phyloP scores from a whole-genome alignment of 768 basidiomycete genomes.

The Boletus barrowsii region DNA sequence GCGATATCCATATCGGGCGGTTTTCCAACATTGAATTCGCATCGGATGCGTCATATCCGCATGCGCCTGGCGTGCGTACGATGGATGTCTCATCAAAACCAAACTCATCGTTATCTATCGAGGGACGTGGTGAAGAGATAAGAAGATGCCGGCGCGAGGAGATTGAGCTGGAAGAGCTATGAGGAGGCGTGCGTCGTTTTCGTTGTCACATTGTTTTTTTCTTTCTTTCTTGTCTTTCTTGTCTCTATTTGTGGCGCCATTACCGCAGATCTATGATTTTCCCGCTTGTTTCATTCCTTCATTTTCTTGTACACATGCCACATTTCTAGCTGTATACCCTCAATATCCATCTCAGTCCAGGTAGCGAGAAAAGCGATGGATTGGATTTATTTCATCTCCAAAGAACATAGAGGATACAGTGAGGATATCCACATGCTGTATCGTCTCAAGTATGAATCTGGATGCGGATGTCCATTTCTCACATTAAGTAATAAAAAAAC shows the following conservation, averaged over 20 bases:
- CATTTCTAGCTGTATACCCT: too few species aligned
- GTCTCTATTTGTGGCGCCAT: too few species aligned
- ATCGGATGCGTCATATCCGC: constrained; percentile 9
- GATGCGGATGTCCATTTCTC: too few species aligned
- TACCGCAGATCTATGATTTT: background rate
- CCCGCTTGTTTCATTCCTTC: background rate
- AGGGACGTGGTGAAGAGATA: constrained; percentile 49
- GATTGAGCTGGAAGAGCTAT: constrained; percentile 7
- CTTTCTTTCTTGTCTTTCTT: too few species aligned
- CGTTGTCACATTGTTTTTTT: too few species aligned
- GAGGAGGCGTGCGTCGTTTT: background rate
- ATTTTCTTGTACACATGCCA: background rate
- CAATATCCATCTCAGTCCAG: too few species aligned
- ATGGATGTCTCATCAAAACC: constrained; percentile 8
- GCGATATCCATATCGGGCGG: constrained; percentile 10
- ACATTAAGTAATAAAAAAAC: too few species aligned
- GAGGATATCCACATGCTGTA: too few species aligned
- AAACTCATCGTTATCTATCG: background rate
- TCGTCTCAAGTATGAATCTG: too few species aligned
- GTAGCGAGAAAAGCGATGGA: too few species aligned
- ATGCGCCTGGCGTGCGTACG: background rate
- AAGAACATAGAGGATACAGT: too few species aligned
- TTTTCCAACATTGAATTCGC: constrained; percentile 26
- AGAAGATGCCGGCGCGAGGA: constrained; percentile 45
- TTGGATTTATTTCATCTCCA: too few species aligned